These are phyloP conservation scores for Neopestalotiopsis clavispora DNA, from an alignment of 2,329 filamentous ascomycete genomes.

Conservation along the genomic window DNA sequence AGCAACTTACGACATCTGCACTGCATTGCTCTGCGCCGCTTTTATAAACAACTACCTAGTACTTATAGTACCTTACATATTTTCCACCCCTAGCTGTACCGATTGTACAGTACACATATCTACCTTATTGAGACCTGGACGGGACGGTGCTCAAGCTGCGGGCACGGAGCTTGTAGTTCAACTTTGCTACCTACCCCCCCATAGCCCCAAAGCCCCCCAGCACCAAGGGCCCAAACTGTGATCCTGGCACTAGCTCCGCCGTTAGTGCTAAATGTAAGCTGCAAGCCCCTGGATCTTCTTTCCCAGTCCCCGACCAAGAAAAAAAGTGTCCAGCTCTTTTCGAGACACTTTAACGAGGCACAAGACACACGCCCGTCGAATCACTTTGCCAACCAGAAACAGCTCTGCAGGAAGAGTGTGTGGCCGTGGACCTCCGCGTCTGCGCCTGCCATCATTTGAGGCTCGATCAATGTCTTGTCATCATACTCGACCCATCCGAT, in stretches of 20 bases:
- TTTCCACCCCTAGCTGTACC: background rate
- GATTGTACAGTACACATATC: too few relatives aligned
- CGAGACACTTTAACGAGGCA: background rate
- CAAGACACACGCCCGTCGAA: background rate
- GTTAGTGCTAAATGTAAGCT: constrained; percentile 8
- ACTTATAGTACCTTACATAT: background rate
- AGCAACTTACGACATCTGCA: background rate
- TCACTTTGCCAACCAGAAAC: background rate
- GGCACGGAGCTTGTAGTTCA: constrained; percentile 1
- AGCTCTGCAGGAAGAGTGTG: background rate
- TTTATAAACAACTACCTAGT: background rate
- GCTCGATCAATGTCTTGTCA: constrained; percentile 8
- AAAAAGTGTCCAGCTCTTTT: constrained; percentile 10
- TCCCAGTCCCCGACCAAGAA: constrained; percentile 1
- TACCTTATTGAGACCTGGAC: background rate
- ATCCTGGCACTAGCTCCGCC: constrained; percentile 10
- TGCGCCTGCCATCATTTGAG: constrained; percentile 11
- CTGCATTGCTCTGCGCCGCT: background rate
- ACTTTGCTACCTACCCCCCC: background rate
- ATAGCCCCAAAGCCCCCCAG: too few relatives aligned
- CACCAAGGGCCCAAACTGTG: background rate
- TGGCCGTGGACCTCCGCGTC: constrained; percentile 18
- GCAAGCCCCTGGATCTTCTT: constrained; percentile 14
- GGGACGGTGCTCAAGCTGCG: background rate
- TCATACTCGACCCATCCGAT: background rate